Base-by-base conservation (phyloP, 2,329 filamentous ascomycete genomes). In the Cladosporium sp. region DNA sequence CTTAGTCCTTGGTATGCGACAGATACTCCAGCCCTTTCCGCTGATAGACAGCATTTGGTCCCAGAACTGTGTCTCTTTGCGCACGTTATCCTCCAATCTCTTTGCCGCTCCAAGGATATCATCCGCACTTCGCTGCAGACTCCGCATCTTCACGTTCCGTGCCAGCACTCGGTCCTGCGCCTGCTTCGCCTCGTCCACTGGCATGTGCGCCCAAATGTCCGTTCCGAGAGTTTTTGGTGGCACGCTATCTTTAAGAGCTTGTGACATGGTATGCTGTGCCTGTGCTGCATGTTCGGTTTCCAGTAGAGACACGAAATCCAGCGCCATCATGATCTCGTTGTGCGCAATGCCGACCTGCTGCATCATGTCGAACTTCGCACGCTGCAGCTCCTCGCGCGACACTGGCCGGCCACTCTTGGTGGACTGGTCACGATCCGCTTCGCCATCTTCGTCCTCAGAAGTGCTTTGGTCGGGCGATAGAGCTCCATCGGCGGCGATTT, bases 11-110 rank as follows among this genome's bases (percentile, higher is more conserved):
- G 92, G 92, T 49, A 95, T 81, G 58, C 90, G 86, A 70, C 90
- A 94, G 21, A 98, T 82, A 23, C 91, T 89, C 94, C 95, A 99
- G 5, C 93, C 93, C 64, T 88, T 89, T 70, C 92, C 87, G 69
- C 90, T 92, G 53, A 98, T 88, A 11, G 88, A 86, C 56, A 96
- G 81, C 2, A 98, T 86, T 72, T 96, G 90, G 64, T 90, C 86
- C 95, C 95, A 99, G 77, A 96, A 99, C 71, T 85, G 89, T 1
- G 89, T 89, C 80, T 99, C 95, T 33, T 88, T 86, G 11, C 86
- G 84, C 37, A 96, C 90, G 76, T 97, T 93, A 12, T 85, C 86
- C 71, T 92, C 86, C 14, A 99, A 80, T 49, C 91, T 85, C 29
- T 85, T 83, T 0, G 91, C 90, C 5, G 93, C 89, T 11, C 87